phyloP scores from a whole-genome alignment of 2,329 filamentous ascomycete species.

The Hypoxylon sp. region DNA sequence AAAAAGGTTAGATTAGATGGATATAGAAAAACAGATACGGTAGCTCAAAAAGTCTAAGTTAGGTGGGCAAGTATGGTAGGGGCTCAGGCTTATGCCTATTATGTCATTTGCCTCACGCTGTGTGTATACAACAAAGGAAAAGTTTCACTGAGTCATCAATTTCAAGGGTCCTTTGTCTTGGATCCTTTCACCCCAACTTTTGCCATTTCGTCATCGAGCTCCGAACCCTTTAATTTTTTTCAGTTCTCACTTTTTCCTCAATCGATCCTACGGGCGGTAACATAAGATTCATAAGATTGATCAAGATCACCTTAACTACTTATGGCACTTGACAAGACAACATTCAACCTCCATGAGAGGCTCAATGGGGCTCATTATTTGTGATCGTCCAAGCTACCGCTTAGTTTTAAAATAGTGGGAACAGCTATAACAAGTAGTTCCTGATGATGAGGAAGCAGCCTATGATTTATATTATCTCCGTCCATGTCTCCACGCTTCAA shows the following conservation, averaged over 20 bases:
- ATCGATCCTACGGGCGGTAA: slow-evolving; percentile 34
- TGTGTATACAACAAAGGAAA: slow-evolving; percentile 30
- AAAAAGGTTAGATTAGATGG: background rate
- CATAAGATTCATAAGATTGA: slow-evolving; percentile 14
- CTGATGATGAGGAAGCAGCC: slow-evolving; percentile 29
- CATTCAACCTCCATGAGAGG: slow-evolving; percentile 12
- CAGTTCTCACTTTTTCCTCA: slow-evolving; percentile 21
- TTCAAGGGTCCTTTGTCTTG: slow-evolving; percentile 37
- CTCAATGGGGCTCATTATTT: slow-evolving; percentile 29
- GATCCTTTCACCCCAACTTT: slow-evolving; percentile 33
- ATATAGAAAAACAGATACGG: too few relatives aligned
- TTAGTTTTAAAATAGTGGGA: slow-evolving; percentile 36
- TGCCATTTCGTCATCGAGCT: slow-evolving; percentile 45
- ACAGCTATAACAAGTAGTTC: slow-evolving; percentile 30
- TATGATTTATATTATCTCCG: slow-evolving; percentile 35
- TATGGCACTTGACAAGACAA: slow-evolving; percentile 15
- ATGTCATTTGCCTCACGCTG: slow-evolving; percentile 30
- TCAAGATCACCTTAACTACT: slow-evolving; percentile 5
- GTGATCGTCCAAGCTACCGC: slow-evolving; percentile 25
- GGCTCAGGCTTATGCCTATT: slow-evolving; percentile 11
- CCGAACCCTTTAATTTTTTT: slow-evolving; percentile 35
- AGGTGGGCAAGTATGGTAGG: background rate
- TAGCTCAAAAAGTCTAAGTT: background rate
- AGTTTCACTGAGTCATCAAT: slow-evolving; percentile 42
- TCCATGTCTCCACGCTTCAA: slow-evolving; percentile 34